A percentile compares a stretch with the other conserved stretches of the same genome.
These are phyloP conservation scores for Onygena corvina DNA, from an alignment of 2,329 filamentous ascomycete genomes.

Conservation along the genomic window DNA sequence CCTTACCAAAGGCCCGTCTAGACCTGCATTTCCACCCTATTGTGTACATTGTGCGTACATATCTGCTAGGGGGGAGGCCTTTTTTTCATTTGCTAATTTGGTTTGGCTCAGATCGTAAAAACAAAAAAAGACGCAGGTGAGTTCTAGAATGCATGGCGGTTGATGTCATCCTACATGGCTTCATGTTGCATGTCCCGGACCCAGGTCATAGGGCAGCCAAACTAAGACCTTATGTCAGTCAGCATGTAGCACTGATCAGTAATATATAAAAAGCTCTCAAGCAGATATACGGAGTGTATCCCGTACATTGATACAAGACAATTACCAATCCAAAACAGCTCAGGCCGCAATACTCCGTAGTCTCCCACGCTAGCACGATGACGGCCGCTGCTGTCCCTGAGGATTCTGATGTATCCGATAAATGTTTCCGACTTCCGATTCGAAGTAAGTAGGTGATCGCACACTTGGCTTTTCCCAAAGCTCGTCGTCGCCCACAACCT, in stretches of 20 bases:
- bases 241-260: neutral
- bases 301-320: no score
- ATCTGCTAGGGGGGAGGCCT: neutral
- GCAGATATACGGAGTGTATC: no score
- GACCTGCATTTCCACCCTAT: neutral
- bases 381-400: neutral
- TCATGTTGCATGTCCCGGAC: constrained; percentile 1
- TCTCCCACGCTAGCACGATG: no score
- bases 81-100: neutral
- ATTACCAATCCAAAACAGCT: no score
- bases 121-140: constrained; percentile 1
- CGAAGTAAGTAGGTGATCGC: neutral
- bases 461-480: constrained; percentile 5
- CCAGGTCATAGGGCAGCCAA: neutral
- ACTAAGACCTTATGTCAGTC: neutral
- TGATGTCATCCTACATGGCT: constrained; percentile 5
- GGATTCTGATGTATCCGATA: neutral
- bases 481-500: neutral
- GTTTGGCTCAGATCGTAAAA: neutral
- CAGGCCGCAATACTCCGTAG: no score
- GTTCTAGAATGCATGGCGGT: constrained; percentile 5
- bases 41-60: neutral
- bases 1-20: constrained; percentile 1
- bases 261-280: neutral
- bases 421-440: neutral